Evolutionary conservation across 73 alveolate species (phyloP).

Genomic region (Tetrahymena elliotti): DNA sequence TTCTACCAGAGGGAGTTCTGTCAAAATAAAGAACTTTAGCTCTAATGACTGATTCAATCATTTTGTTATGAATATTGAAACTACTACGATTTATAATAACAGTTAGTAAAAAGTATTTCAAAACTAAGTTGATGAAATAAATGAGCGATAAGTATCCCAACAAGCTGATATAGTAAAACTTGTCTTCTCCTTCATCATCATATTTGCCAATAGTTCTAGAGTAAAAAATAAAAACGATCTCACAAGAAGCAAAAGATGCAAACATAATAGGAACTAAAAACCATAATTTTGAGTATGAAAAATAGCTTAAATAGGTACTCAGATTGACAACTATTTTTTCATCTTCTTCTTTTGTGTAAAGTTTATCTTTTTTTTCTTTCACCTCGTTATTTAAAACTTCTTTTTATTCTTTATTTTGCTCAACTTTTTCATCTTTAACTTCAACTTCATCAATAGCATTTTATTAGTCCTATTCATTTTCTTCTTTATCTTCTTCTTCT

Average conservation of each 20-base stretch:
- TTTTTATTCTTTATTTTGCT: neutral
- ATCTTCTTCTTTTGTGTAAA: neutral
- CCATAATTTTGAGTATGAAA: neutral
- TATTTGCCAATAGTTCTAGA: neutral
- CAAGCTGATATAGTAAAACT: neutral
- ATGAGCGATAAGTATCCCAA: neutral
- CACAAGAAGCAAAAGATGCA: neutral
- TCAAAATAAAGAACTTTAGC: conserved; percentile 40
- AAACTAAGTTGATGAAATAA: neutral
- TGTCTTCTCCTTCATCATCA: neutral
- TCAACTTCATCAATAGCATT: neutral
- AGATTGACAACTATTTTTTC: neutral
- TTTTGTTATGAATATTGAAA: conserved; percentile 5
- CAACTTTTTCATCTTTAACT: neutral
- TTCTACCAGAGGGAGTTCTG: conserved; percentile 48
- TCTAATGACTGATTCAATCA: conserved; percentile 3
- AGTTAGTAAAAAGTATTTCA: neutral
- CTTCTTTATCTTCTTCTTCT: neutral
- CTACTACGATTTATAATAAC: neutral
- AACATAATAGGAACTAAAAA: neutral
- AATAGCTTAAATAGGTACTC: neutral
- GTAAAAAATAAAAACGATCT: neutral
- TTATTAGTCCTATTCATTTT: neutral
- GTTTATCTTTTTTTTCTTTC: neutral
- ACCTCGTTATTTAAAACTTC: too few relatives aligned